Conservation (phyloP, 192 early-diverging fungal species). For the Backusella luteola region DNA sequence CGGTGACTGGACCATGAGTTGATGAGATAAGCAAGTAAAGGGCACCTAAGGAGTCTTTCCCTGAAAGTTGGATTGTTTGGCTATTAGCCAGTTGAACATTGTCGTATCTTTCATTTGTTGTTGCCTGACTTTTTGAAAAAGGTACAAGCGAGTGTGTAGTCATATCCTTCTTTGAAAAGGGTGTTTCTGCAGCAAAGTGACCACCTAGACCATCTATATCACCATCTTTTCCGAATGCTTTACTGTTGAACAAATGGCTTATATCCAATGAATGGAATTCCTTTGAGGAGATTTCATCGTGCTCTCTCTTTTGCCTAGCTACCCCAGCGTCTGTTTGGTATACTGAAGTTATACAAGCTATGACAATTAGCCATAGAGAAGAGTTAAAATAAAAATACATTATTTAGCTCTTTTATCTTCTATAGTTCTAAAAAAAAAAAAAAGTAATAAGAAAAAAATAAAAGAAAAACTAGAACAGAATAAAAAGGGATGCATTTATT, state of each 20-base stretch:
- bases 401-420: background rate
- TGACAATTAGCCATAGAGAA: background rate
- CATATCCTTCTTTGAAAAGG: background rate
- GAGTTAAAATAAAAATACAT: background rate
- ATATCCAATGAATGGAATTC: background rate
- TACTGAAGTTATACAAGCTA: background rate
- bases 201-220: background rate
- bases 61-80: background rate
- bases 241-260: background rate
- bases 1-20: background rate
- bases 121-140: background rate
- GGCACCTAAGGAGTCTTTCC: background rate
- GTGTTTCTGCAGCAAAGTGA: background rate
- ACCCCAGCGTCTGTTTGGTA: background rate
- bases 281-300: background rate
- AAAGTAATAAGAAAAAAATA: background rate
- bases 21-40: background rate
- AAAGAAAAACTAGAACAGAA: background rate
- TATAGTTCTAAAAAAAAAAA: background rate
- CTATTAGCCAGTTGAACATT: background rate
- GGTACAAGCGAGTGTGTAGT: background rate
- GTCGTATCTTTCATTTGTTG: background rate
- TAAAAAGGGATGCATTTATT: conserved; percentile 1
- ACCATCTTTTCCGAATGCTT: background rate
- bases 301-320: background rate